These are phyloP conservation scores for Eragrostis tef DNA, from an alignment of 202 grass and related monocot species.

Conservation along the genomic window DNA sequence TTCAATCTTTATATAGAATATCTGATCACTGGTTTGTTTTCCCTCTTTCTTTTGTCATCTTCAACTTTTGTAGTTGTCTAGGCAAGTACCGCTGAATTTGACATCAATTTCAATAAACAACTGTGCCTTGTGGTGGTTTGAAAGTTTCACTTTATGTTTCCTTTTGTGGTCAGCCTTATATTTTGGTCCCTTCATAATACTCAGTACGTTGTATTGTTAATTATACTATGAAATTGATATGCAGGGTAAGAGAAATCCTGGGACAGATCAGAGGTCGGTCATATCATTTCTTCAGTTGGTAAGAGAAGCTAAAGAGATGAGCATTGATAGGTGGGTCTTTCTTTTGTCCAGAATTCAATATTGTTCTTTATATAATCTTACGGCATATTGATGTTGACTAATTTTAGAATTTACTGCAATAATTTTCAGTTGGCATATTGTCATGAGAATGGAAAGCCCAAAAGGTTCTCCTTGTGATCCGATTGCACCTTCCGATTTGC, in stretches of 20 bases:
- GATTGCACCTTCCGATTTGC: conserved; percentile 72
- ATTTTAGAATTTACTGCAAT: conserved; percentile 35
- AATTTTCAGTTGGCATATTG: conserved; percentile 81
- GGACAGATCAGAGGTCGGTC: conserved; percentile 67
- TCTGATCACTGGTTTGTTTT: background rate
- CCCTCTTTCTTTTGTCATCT: background rate
- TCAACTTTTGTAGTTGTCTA: conserved; percentile 22
- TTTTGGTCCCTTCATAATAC: conserved; percentile 21
- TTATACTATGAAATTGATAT: conserved; percentile 42
- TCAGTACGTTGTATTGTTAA: conserved; percentile 11
- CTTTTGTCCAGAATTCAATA: conserved; percentile 23
- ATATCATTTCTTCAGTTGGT: conserved; percentile 75
- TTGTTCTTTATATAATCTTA: conserved; percentile 43
- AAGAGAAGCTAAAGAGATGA: conserved; percentile 76
- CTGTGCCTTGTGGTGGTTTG: conserved; percentile 5
- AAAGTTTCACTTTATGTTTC: conserved; percentile 5
- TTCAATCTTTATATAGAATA: conserved; percentile 24
- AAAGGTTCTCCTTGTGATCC: conserved; percentile 65
- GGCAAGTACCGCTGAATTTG: conserved; percentile 21
- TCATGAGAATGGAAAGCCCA: conserved; percentile 80
- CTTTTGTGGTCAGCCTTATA: conserved; percentile 24
- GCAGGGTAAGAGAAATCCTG: conserved; percentile 93
- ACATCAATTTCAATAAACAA: conserved; percentile 34
- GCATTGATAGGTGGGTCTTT: conserved; percentile 76
- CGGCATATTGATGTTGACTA: conserved; percentile 43